phyloP scores from a whole-genome alignment of 495 filamentous ascomycete genomes.

The Coniosporium apollinis region DNA sequence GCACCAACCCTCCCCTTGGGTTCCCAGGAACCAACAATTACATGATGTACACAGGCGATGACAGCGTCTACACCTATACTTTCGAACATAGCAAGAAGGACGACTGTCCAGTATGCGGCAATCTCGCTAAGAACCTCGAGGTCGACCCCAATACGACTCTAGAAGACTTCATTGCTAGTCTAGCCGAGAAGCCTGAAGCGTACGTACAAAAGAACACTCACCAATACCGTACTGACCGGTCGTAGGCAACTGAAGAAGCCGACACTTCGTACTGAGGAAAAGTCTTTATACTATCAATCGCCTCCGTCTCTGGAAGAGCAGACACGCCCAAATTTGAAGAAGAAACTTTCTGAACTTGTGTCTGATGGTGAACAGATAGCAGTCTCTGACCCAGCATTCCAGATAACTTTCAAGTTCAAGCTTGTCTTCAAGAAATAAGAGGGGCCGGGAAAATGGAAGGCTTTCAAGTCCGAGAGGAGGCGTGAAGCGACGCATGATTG shows the following conservation, averaged over 20 bases:
- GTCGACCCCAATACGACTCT: constrained; percentile 60
- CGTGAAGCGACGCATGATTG: too few relatives aligned
- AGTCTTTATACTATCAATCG: constrained; percentile 76
- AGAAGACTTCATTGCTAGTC: constrained; percentile 67
- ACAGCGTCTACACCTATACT: constrained; percentile 89
- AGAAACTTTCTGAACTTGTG: constrained; percentile 52
- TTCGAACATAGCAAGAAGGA: constrained; percentile 82
- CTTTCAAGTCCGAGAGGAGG: too few relatives aligned
- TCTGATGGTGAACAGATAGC: constrained; percentile 55
- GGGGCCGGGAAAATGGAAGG: too few relatives aligned
- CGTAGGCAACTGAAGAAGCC: constrained; percentile 57
- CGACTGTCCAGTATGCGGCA: constrained; percentile 90
- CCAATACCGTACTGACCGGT: constrained; percentile 1
- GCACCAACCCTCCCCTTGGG: constrained; percentile 56
- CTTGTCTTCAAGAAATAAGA: constrained; percentile 41
- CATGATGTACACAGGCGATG: constrained; percentile 98
- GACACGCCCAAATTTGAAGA: constrained; percentile 64
- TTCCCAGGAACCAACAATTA: constrained; percentile 50
- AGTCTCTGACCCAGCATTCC: constrained; percentile 70
- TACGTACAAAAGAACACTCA: constrained; percentile 8
- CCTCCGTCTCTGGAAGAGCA: constrained; percentile 65
- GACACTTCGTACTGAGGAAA: constrained; percentile 61
- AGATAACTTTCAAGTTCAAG: constrained; percentile 29
- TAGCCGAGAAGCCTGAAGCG: constrained; percentile 69
- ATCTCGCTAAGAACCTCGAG: constrained; percentile 51